Conservation (phyloP, 2,329 filamentous ascomycete genomes). For the Sarocladium oryzae region DNA sequence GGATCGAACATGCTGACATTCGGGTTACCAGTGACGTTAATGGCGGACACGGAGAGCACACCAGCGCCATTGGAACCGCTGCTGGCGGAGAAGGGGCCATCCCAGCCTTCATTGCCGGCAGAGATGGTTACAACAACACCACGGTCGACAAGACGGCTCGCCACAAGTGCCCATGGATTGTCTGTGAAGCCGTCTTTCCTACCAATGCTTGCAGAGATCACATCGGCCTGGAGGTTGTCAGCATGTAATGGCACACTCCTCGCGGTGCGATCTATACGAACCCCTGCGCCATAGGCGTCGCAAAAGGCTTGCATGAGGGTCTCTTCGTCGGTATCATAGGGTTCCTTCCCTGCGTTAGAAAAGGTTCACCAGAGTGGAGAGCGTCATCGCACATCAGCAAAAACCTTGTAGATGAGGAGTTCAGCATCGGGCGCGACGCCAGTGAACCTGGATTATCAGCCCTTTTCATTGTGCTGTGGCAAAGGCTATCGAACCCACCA, state of each 20-base stretch:
- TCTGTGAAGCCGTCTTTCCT: conserved; percentile 30
- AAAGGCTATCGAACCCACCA: conserved; percentile 5
- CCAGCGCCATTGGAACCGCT: conserved; percentile 25
- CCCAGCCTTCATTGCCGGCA: conserved; percentile 43
- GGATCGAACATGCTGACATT: conserved; percentile 22
- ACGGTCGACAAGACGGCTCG: conserved; percentile 32
- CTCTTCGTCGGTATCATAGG: conserved; percentile 19
- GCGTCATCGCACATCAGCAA: conserved; percentile 18
- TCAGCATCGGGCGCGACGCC: conserved; percentile 32
- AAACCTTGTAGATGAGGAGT: conserved; percentile 30
- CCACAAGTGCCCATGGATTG: conserved; percentile 36
- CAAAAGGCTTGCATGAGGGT: conserved; percentile 29
- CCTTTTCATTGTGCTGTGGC: not conserved
- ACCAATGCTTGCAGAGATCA: conserved; percentile 37
- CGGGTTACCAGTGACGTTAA: conserved; percentile 37
- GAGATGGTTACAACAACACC: conserved; percentile 45
- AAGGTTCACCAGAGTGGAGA: too few relatives aligned
- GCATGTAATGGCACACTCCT: not conserved
- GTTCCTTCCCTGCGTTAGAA: too few relatives aligned
- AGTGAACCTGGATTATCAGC: conserved; percentile 20
- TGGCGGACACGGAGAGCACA: conserved; percentile 30
- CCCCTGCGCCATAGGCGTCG: conserved; percentile 28
- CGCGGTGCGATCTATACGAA: conserved; percentile 12
- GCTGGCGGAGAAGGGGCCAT: conserved; percentile 39
- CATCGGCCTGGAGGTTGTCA: conserved; percentile 27